These are phyloP conservation scores for Boechera divaricarpa DNA, from an alignment of 345 rosid genomes.

Conservation along the genomic window DNA sequence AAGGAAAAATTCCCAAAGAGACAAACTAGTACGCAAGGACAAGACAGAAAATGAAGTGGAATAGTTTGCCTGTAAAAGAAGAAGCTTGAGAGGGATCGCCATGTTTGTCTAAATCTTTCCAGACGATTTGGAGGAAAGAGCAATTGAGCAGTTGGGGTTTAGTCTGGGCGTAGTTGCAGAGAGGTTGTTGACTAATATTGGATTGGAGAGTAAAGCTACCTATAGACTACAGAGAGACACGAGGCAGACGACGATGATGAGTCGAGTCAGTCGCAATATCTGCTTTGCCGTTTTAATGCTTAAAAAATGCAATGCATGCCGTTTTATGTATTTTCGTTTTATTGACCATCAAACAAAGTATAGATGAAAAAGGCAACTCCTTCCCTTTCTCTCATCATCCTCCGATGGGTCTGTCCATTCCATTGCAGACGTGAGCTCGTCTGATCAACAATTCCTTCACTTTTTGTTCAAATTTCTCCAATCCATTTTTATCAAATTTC, in stretches of 20 bases:
- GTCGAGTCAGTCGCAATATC: neutral
- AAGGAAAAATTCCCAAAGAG: too few relatives aligned
- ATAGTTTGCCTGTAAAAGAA: conserved; percentile 46
- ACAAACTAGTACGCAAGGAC: neutral
- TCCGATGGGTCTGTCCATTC: neutral
- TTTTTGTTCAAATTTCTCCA: neutral
- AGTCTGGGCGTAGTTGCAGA: too few relatives aligned
- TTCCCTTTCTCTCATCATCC: neutral
- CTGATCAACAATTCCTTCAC: neutral
- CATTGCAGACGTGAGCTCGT: conserved; percentile 16
- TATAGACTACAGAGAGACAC: too few relatives aligned
- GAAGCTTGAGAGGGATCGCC: conserved; percentile 36
- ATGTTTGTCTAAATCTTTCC: conserved; percentile 9
- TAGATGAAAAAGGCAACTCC: neutral
- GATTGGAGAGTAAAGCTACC: too few relatives aligned
- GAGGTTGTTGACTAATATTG: too few relatives aligned
- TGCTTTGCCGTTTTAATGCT: conserved; percentile 26
- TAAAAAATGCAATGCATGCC: conserved; percentile 9
- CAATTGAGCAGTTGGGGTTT: conserved; percentile 19
- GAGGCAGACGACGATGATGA: neutral
- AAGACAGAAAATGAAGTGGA: neutral
- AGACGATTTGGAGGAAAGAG: conserved; percentile 8
- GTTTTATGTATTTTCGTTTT: neutral
- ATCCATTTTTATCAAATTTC: neutral
- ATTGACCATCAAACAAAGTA: conserved; percentile 13